phyloP scores from a whole-genome alignment of 2,329 filamentous ascomycete genomes.

The Colletotrichum neosansevieriae region DNA sequence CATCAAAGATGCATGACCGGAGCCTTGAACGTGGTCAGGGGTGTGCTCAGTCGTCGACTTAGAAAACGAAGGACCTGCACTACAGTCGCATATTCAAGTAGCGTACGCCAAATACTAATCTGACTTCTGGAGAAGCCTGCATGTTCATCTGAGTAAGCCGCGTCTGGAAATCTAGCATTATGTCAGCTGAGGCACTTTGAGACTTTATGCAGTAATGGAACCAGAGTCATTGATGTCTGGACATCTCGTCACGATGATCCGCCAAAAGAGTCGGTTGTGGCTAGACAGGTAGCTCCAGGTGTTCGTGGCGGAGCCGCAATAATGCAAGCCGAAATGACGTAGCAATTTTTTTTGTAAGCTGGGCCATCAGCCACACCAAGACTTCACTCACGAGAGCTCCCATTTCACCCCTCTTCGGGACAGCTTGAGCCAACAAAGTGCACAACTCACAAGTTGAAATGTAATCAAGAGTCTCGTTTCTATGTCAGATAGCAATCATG shows the following conservation, averaged over 20 bases:
- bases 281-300: constrained; percentile 30
- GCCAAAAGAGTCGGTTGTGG: constrained; percentile 20
- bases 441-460: constrained; percentile 23
- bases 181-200: no score
- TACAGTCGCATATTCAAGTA: no score
- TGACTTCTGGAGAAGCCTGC: no score
- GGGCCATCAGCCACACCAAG: constrained; percentile 31
- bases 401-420: neutral
- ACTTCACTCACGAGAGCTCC: constrained; percentile 2
- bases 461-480: constrained; percentile 44
- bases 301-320: constrained; percentile 33
- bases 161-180: no score
- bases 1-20: no score
- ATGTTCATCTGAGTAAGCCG: no score
- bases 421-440: neutral
- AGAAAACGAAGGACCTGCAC: no score
- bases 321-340: constrained; percentile 34
- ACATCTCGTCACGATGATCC: constrained; percentile 20
- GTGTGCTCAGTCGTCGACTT: no score
- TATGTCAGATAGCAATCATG: constrained; percentile 64
- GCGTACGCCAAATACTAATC: no score
- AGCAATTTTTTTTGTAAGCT: constrained; percentile 24
- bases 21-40: no score
- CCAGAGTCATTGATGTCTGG: constrained; percentile 5
- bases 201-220: no score